Evolutionary conservation across 2,329 filamentous ascomycete species (phyloP), one percentile per base, ranked within the genome.

Genomic region (Lachnellula cervina): DNA sequence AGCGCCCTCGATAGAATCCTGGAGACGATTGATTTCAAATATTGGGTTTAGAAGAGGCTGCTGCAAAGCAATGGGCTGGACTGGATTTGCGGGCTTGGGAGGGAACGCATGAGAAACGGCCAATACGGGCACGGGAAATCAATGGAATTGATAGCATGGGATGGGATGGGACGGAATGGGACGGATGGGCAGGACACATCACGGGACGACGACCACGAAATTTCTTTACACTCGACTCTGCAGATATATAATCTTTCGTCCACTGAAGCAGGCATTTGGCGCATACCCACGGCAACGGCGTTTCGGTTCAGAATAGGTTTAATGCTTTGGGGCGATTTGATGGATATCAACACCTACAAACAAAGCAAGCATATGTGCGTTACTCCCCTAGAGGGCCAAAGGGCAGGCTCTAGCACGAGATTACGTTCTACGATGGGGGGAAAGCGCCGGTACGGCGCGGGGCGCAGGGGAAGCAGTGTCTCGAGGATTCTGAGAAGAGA

Each of bases 271-370:
- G 43, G 49, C 50, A 52, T 57, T 56, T 57, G 51, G 58, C 28
- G 28, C 58, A 60, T 59, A 63, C 58, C 60, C 61, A 59, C 43
- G 56, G 60, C 59, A 59, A 54, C 59, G 63, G 63, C 63, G 63
- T 65, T 65, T 56, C 19, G 56, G 62, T 54, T 51, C 48, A 56
- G 52, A 54, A 46, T 43, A 48, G 46, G 32, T 53, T 37, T 19
- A 46, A 34, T 16, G 21, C 13, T 44, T 56, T 28, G 38, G 46
- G 37, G 51, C 34, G 45, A 49, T 47, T 37, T 28, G 44, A 46
- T 50, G 58, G 51, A 42, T 52, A 52, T 50, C 37, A 44, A 54
- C 28, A 47, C 28, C 21, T 49, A 23, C 25, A 19, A 52, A 45
- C 35, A 46, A 19, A 52, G 49, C 35, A 46, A 35, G 46, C 25